phyloP scores from a whole-genome alignment of 2,329 filamentous ascomycete genomes.

The Didymella keratinophila region DNA sequence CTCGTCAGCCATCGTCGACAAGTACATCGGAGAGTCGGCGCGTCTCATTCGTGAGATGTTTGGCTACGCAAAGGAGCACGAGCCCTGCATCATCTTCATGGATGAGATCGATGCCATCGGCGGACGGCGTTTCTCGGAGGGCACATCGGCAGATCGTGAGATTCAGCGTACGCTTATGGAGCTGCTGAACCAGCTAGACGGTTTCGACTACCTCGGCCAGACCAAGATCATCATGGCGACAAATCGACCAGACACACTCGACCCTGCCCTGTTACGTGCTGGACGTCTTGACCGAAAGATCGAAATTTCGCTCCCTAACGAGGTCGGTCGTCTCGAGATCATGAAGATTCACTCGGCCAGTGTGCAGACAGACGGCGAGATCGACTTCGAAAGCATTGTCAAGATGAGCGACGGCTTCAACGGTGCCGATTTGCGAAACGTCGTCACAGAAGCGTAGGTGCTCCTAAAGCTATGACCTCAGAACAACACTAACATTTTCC shows the following conservation, averaged over 20 bases:
- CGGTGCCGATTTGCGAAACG: slow-evolving; percentile 95
- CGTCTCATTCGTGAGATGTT: slow-evolving; percentile 99
- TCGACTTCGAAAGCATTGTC: slow-evolving; percentile 98
- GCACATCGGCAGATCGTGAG: slow-evolving; percentile 95
- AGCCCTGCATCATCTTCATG: slow-evolving; percentile 99
- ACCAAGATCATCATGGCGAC: slow-evolving; percentile 99
- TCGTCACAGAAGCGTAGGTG: slow-evolving; percentile 96
- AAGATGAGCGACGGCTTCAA: slow-evolving; percentile 99
- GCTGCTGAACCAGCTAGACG: slow-evolving; percentile 96
- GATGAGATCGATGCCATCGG: slow-evolving; percentile 99
- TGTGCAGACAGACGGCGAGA: slow-evolving; percentile 89
- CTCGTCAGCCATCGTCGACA: slow-evolving; percentile 98
- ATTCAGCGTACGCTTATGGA: slow-evolving; percentile 99
- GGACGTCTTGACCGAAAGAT: slow-evolving; percentile 97
- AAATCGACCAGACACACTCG: slow-evolving; percentile 94
- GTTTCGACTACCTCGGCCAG: slow-evolving; percentile 98
- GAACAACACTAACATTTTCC: slow-evolving; percentile 32
- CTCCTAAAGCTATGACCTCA: background rate
- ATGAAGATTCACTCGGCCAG: slow-evolving; percentile 94
- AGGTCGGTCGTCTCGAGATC: slow-evolving; percentile 95
- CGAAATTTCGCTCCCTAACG: slow-evolving; percentile 95
- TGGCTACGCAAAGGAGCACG: slow-evolving; percentile 98
- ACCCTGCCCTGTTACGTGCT: slow-evolving; percentile 89
- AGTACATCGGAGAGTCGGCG: slow-evolving; percentile 98
- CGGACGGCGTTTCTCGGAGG: slow-evolving; percentile 94